Base-by-base conservation (phyloP, 805 yeast species). In the Lipomyces yamanashiensis region DNA sequence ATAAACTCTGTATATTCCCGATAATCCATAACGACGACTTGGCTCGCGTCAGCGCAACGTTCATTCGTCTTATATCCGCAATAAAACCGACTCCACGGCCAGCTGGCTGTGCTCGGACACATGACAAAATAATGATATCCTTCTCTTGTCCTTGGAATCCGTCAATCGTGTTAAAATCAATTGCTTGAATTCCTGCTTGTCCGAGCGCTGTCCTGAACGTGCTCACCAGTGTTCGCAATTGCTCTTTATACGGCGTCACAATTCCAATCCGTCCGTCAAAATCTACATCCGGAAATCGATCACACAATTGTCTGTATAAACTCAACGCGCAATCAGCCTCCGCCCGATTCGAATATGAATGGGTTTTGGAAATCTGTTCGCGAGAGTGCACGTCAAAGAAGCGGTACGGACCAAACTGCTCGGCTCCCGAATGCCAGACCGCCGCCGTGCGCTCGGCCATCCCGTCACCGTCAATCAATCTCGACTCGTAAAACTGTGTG, bases 101-200 rank as follows among this genome's bases (percentile, higher is more conserved):
- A 28, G 82, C 78, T 69, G 58, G 48, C 54, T 86, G 88, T 0
- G 98, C 97, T 71, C 99, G 84, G 3, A 95, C 99, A 84, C 98
- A 93, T 0, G 98, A 92, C 81, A 95, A 87, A 54, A 95, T 84
- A 66, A 95, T 90, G 53, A 95, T 85, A 67, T 93, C 98, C 75
- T 93, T 95, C 74, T 95, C 99, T 76, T 95, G 98, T 67, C 97
- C 98, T 78, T 92, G 99, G 74, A 92, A 95, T 0, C 98, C 99
- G 81, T 95, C 99, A 64, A 95, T 92, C 0, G 99, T 91, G 73
- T 92, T 92, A 77, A 95, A 92, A 73, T 90, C 96, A 54, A 96
- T 85, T 58, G 84, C 87, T 37, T 83, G 81, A 19, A 82, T 74
- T 40, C 93, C 87, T 2, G 78, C 72, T 1, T 78, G 78, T 10